Base-by-base conservation (phyloP, 169 alveolate genomes). In the Miamiensis avidus region DNA sequence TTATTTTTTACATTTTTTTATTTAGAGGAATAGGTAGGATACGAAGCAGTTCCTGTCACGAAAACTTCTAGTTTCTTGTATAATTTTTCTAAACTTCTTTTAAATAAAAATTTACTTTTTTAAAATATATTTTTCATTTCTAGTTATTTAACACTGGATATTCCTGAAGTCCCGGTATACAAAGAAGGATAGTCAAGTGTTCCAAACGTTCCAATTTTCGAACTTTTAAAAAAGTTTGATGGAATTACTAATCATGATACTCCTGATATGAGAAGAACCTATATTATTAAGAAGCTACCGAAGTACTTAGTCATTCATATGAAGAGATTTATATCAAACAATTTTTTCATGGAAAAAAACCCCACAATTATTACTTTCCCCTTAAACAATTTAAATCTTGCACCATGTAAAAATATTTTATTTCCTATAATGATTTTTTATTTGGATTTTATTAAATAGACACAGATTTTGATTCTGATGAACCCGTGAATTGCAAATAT, bases 351-450 rank as follows among this genome's bases (percentile, higher is more conserved):
- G 34, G 99, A 99, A 89, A 99, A 99, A 93, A 99, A 99, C 84
- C 99, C 99, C n/a, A 98, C 99, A n/a, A 96, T 99, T 79, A 99
- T 98, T 85, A 97, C 99, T 74, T 98, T 99, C 88, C 99, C 99
- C 20, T 89, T 98, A 78, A 98, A 97, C 82, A 96, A 97, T 88
- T 92, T 98, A 33, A 99, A 97, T 89, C 92, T 97, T 74, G 82
- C 89, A 65, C 96, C 92, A 49, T 95, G 98, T 95, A 75, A 89
- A 87, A 65, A 31, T 33, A n/a, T 16, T 73, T 29, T 65, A 29
- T 75, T 6, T 34, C 49, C 26, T 31, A 76, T n/a, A n/a, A 28
- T 31, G 65, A 34, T 65, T 69, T 20, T 31, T 82, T 27, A 88
- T 49, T 74, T 25, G 0, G 25, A 31, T 77, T 84, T 64, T 82